phyloP scores from a whole-genome alignment of 1,139 yeast genomes.

The Blastobotrys ciferrii region DNA sequence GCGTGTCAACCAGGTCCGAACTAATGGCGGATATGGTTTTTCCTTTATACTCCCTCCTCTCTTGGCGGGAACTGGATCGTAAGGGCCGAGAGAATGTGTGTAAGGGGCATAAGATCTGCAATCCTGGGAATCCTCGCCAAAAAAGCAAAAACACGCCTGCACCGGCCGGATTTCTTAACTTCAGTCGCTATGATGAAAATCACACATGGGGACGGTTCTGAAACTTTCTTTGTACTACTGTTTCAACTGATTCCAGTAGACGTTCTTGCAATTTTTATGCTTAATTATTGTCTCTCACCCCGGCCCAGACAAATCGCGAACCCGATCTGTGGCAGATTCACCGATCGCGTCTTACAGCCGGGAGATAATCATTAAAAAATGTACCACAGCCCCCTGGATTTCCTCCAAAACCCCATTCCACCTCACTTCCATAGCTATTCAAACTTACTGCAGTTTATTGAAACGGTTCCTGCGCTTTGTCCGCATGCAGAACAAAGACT shows the following conservation, averaged over 20 bases:
- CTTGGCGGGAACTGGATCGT: neutral
- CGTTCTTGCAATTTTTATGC: too few species aligned
- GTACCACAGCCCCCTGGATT: constrained; percentile 4
- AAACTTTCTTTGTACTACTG: neutral
- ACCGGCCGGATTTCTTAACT: neutral
- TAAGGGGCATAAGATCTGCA: neutral
- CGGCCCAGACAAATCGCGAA: too few species aligned
- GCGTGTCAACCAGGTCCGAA: neutral
- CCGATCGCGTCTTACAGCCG: neutral
- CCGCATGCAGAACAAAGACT: neutral
- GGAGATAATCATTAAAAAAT: neutral
- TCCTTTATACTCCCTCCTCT: neutral
- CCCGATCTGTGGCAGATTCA: neutral
- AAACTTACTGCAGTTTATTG: too few species aligned
- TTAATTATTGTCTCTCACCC: too few species aligned
- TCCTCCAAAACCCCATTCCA: too few species aligned
- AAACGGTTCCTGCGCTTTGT: neutral
- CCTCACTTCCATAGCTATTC: too few species aligned
- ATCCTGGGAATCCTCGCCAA: neutral
- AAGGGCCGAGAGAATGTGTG: neutral
- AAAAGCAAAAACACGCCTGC: neutral
- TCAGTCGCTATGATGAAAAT: neutral
- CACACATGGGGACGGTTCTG: neutral
- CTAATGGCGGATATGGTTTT: neutral
- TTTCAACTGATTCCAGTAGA: too few species aligned